Conservation (phyloP, 345 rosid genomes). For the Mallotus nudiflorus region DNA sequence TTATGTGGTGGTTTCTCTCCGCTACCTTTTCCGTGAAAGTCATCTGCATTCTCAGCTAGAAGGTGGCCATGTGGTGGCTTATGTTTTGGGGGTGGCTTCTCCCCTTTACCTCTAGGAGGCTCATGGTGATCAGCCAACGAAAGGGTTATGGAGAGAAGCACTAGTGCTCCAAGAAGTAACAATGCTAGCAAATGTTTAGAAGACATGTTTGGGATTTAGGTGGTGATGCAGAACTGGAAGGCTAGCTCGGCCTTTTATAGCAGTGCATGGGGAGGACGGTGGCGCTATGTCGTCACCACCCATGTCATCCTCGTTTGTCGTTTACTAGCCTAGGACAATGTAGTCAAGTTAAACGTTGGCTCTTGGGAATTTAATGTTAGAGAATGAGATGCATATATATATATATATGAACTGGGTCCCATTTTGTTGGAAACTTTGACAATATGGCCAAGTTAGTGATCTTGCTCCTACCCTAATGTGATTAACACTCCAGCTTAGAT, state of each 20-base stretch:
- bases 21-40: not conserved
- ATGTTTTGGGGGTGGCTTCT: slow-evolving; percentile 19
- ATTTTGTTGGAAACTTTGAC: not conserved
- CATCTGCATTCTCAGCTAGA: not conserved
- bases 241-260: not conserved
- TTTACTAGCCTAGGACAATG: not conserved
- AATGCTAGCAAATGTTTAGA: slow-evolving; percentile 9
- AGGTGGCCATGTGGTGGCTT: slow-evolving; percentile 1
- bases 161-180: slow-evolving; percentile 6
- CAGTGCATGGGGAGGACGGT: too few species aligned
- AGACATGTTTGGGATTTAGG: not conserved
- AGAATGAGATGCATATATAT: too few species aligned
- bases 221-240: not conserved
- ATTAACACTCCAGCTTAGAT: too few species aligned
- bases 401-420: not conserved
- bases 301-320: not conserved
- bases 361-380: too few species aligned
- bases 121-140: slow-evolving; percentile 7
- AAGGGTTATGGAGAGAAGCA: not conserved
- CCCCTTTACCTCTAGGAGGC: not conserved
- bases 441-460: not conserved
- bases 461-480: not conserved
- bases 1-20: slow-evolving; percentile 1
- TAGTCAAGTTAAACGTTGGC: not conserved
- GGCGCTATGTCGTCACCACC: not conserved